A percentile compares a stretch with the other conserved stretches of the same genome.
Conservation (phyloP, 2,329 filamentous ascomycete species). For the Pseudocercospora vitis region DNA sequence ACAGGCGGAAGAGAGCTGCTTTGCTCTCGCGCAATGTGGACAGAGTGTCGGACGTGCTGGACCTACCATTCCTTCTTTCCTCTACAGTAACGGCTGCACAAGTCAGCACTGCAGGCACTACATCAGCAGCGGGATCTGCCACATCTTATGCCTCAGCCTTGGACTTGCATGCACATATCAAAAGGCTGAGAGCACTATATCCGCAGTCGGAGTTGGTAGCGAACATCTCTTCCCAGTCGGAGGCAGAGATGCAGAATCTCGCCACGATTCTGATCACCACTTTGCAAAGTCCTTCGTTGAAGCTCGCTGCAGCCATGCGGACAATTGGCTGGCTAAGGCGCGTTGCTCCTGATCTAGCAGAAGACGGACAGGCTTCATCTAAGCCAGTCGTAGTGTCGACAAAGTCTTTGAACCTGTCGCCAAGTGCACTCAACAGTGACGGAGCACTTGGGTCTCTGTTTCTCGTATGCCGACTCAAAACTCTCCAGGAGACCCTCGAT, state of each 20-base stretch:
- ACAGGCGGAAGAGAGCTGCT: constrained; percentile 73
- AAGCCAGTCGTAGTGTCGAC: constrained; percentile 33
- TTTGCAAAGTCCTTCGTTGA: constrained; percentile 74
- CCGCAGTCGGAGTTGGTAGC: constrained; percentile 73
- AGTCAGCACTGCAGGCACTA: constrained; percentile 44
- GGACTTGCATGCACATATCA: constrained; percentile 91
- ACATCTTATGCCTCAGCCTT: constrained; percentile 81
- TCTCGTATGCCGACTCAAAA: constrained; percentile 79
- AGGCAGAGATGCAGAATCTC: constrained; percentile 85
- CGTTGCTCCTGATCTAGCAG: constrained; percentile 76
- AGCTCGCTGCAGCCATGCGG: constrained; percentile 84
- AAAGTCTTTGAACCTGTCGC: constrained; percentile 31
- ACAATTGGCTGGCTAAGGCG: constrained; percentile 89
- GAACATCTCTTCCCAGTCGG: constrained; percentile 73
- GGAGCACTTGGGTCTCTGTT: constrained; percentile 79
- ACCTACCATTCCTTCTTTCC: constrained; percentile 80
- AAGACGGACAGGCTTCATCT: constrained; percentile 15
- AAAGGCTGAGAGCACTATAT: constrained; percentile 78
- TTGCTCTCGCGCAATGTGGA: constrained; percentile 84
- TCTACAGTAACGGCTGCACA: constrained; percentile 67
- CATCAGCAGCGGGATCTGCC: constrained; percentile 48
- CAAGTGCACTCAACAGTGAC: constrained; percentile 46
- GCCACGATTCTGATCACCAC: constrained; percentile 77
- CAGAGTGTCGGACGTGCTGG: constrained; percentile 83
- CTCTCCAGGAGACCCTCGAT: constrained; percentile 74